phyloP scores from a whole-genome alignment of 208 protist genomes.

The Herpetomonas tarakana region DNA sequence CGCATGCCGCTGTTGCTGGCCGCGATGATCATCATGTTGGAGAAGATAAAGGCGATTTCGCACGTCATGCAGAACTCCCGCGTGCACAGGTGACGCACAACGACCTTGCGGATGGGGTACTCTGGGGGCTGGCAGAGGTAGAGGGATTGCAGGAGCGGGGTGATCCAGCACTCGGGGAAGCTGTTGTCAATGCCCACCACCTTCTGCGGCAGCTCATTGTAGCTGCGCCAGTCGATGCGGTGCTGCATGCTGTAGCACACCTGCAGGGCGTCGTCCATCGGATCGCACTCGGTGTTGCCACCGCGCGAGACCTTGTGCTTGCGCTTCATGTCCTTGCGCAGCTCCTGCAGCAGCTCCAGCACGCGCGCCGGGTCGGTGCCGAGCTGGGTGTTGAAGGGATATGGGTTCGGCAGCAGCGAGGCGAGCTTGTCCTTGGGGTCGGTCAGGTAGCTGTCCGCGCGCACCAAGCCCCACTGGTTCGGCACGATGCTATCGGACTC shows the following conservation, averaged over 20 bases:
- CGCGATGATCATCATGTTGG: conserved; percentile 82
- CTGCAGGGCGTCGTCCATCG: conserved; percentile 75
- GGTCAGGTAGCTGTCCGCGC: conserved; percentile 71
- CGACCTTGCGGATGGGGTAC: conserved; percentile 77
- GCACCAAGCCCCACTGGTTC: conserved; percentile 76
- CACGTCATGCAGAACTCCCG: conserved; percentile 88
- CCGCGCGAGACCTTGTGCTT: conserved; percentile 49
- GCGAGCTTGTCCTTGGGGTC: conserved; percentile 86
- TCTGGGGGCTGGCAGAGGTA: conserved; percentile 83
- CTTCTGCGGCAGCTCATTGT: conserved; percentile 77
- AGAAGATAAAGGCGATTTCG: conserved; percentile 82
- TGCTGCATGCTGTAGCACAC: conserved; percentile 84
- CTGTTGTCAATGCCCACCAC: conserved; percentile 86
- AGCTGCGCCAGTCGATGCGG: conserved; percentile 74
- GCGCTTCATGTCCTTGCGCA: conserved; percentile 82
- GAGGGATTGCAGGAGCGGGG: conserved; percentile 73
- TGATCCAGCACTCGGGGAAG: conserved; percentile 89
- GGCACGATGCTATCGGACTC: conserved; percentile 44
- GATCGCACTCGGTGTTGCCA: conserved; percentile 58
- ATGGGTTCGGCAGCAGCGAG: conserved; percentile 77
- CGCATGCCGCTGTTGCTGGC: conserved; percentile 42
- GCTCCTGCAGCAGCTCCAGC: conserved; percentile 61
- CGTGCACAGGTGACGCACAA: conserved; percentile 78
- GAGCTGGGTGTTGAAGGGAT: conserved; percentile 79
- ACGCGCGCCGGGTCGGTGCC: conserved; percentile 75